Evolutionary conservation across 108 stramenopile genomes (phyloP), one percentile per base, ranked within the genome.

Genomic region (Cyclotella sp.): DNA sequence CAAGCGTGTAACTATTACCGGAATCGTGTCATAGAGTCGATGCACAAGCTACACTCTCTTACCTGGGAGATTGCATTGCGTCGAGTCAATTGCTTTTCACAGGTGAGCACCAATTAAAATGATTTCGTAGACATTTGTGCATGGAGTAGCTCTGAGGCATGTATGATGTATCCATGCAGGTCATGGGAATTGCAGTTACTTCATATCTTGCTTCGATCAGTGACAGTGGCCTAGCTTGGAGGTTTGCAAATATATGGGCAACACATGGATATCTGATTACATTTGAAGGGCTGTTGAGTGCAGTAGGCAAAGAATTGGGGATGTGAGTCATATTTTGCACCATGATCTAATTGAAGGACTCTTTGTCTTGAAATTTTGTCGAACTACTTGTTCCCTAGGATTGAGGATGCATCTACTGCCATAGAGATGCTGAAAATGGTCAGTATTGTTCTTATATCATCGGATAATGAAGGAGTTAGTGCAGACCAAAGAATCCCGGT

Each of bases 281-380:
- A 51, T 96, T 92, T 70, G 96, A 96, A 76, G 96, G 96, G 13
- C 79, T 96, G 11, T 70, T 96, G 42, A 86, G 84, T 76, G 90
- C 96, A 44, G 93, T 91, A 12, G 96, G 96, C 16, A 94, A 96
- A 68, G 96, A 96, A 68, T 66, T 92, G 30, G 92, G 92, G 18
- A 96, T 65, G 64, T 47, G 22, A 65, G 64, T 65, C 7, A 22
- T 26, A 13, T 15, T 7, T 13, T 58, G 21, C 27, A 34, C 30
- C 29, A 41, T 63, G 16, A 3, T 19, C 13, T 63, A 18, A 3
- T 26, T 43, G 16, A 41, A 27, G 60, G 68, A 11, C 26, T 15
- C 58, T 41, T 9, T n/a, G 53, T 22, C 26, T 21, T 14, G 24
- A 21, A 28, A 21, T 58, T 24, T 58, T 13, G 24, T 58, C 3